phyloP scores from a whole-genome alignment of 257 asterid species.

The Solanum acaule region DNA sequence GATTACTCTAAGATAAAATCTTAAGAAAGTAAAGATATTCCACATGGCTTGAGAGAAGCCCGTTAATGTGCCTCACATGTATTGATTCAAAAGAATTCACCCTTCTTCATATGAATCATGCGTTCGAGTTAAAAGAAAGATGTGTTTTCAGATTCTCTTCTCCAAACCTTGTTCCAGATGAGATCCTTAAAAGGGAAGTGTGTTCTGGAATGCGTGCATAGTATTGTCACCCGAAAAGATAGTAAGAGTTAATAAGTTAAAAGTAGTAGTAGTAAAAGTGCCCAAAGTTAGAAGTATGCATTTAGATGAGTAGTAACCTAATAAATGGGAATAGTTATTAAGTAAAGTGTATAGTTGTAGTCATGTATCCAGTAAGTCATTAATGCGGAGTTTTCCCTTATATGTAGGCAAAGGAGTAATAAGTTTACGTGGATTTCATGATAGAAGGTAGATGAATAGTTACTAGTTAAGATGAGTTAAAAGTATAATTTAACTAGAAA shows the following conservation, averaged over 20 bases:
- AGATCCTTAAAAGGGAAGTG: neutral
- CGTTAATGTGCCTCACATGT: neutral
- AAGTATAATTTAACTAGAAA: neutral
- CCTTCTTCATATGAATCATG: neutral
- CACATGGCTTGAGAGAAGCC: neutral
- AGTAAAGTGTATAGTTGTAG: neutral
- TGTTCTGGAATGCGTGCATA: neutral
- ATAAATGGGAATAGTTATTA: too few relatives aligned
- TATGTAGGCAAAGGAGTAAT: neutral
- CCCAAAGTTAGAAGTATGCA: neutral
- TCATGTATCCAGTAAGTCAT: neutral
- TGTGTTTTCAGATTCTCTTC: neutral
- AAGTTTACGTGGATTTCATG: neutral
- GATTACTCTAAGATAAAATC: neutral
- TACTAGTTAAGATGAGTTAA: neutral
- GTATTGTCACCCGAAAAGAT: neutral
- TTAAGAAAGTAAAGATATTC: neutral
- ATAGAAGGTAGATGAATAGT: neutral
- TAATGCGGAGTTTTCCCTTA: neutral
- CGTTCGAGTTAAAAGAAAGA: too few relatives aligned
- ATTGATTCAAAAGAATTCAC: neutral
- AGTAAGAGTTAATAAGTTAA: neutral
- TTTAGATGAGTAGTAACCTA: neutral
- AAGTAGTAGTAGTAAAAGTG: neutral
- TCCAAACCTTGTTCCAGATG: neutral